These are phyloP conservation scores for Malassezia brasiliensis DNA, from an alignment of 1,284 basidiomycete genomes.

Conservation along the genomic window DNA sequence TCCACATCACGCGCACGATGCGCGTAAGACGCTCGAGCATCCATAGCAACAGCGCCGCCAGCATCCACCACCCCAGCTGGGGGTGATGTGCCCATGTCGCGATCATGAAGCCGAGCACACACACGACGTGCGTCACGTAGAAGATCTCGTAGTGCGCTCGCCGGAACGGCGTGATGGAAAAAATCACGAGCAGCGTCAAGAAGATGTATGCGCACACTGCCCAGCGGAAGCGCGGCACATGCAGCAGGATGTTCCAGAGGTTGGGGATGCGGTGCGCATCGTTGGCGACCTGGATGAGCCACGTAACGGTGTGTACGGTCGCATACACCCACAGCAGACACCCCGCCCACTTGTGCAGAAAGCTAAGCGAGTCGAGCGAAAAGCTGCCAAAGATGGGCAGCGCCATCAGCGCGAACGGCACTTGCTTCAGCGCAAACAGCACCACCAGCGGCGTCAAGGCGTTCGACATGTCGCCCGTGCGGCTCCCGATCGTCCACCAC, in stretches of 20 bases:
- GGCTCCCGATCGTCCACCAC: constrained; percentile 66
- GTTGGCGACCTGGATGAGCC: constrained; percentile 62
- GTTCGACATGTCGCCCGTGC: constrained; percentile 68
- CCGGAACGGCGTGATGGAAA: constrained; percentile 61
- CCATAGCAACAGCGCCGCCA: constrained; percentile 61
- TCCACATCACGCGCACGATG: constrained; percentile 1
- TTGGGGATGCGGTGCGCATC: constrained; percentile 53
- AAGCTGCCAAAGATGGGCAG: constrained; percentile 61
- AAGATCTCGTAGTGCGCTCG: constrained; percentile 65
- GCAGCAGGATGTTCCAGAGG: constrained; percentile 60
- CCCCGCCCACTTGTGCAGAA: constrained; percentile 64
- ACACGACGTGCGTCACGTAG: constrained; percentile 61
- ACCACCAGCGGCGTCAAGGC: constrained; percentile 67
- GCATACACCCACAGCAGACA: constrained; percentile 65
- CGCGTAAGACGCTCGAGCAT: constrained; percentile 38
- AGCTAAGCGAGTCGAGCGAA: constrained; percentile 66
- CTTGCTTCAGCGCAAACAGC: constrained; percentile 67
- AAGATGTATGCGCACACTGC: constrained; percentile 64
- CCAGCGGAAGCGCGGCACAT: constrained; percentile 63
- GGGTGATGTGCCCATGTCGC: constrained; percentile 49
- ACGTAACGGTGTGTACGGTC: constrained; percentile 61
- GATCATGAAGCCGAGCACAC: constrained; percentile 42
- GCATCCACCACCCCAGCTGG: constrained; percentile 56
- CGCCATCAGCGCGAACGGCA: constrained; percentile 71
- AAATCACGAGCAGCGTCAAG: constrained; percentile 60